phyloP scores from a whole-genome alignment of 805 yeast genomes.

The Candida dajiaensis region DNA sequence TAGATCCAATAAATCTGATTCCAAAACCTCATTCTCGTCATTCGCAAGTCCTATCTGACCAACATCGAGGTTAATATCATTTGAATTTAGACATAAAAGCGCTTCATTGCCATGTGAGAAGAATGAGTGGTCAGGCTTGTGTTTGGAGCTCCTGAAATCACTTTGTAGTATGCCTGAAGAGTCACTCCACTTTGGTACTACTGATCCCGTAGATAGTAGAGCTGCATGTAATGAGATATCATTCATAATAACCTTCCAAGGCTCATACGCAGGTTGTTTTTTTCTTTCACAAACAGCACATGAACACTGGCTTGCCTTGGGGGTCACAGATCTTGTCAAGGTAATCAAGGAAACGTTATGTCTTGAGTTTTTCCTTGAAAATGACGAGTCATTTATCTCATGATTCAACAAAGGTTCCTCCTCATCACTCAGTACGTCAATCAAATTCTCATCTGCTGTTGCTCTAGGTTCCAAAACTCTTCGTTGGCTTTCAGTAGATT shows the following conservation, averaged over 20 bases:
- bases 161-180: constrained; percentile 15
- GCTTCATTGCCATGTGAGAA: not conserved
- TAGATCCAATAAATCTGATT: constrained; percentile 12
- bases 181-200: constrained; percentile 7
- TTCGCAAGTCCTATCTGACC: constrained; percentile 4
- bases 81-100: not conserved
- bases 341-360: constrained; percentile 3
- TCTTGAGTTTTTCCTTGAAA: constrained; percentile 8
- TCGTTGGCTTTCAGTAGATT: not conserved
- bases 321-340: not conserved
- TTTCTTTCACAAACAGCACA: constrained; percentile 3
- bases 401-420: not conserved
- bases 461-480: not conserved
- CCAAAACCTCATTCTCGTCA: constrained; percentile 14
- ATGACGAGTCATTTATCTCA: constrained; percentile 5
- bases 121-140: constrained; percentile 1
- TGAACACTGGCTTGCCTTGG: constrained; percentile 1
- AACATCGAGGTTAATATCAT: not conserved
- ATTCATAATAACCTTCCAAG: constrained; percentile 30
- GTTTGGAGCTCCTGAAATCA: constrained; percentile 22
- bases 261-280: constrained; percentile 7
- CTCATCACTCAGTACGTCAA: not conserved
- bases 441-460: not conserved
- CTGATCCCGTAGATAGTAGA: constrained; percentile 28
- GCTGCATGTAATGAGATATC: constrained; percentile 35